Conservation (phyloP, 176 grass and related monocot species). For the Phyllostachys edulis region DNA sequence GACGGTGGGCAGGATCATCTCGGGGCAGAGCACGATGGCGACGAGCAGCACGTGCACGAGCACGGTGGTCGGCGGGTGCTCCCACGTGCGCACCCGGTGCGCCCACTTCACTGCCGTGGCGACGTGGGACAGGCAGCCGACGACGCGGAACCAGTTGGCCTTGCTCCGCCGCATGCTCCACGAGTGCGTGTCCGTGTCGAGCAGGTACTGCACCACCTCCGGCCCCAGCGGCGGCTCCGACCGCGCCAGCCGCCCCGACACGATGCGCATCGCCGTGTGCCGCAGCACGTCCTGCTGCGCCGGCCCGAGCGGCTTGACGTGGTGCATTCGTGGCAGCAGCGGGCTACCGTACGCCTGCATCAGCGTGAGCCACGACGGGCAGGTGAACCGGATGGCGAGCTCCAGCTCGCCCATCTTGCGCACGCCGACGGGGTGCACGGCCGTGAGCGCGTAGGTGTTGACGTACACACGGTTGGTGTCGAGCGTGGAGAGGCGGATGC, state of each 20-base stretch:
- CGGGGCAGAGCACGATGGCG: conserved; percentile 80
- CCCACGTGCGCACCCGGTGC: conserved; percentile 68
- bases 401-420: conserved; percentile 99
- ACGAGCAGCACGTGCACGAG: conserved; percentile 77
- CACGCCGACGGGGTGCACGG: conserved; percentile 68
- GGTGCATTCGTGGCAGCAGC: conserved; percentile 94
- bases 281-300: conserved; percentile 94
- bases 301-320: conserved; percentile 68
- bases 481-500: conserved; percentile 85
- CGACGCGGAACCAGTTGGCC: conserved; percentile 95
- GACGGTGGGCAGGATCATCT: conserved; percentile 79
- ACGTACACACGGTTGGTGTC: conserved; percentile 79
- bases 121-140: conserved; percentile 65
- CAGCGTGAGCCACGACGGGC: conserved; percentile 84
- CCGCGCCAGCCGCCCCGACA: conserved; percentile 69
- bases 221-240: conserved; percentile 95
- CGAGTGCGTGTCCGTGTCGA: conserved; percentile 86
- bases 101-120: conserved; percentile 56
- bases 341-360: conserved; percentile 78
- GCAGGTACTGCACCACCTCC: conserved; percentile 91
- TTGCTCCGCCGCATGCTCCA: conserved; percentile 97
- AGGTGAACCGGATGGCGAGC: conserved; percentile 88
- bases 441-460: conserved; percentile 67
- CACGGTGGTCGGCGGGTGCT: conserved; percentile 68
- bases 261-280: conserved; percentile 91